Evolutionary conservation across 805 yeast species (phyloP).

Genomic region (Gaillardinia entomophila): DNA sequence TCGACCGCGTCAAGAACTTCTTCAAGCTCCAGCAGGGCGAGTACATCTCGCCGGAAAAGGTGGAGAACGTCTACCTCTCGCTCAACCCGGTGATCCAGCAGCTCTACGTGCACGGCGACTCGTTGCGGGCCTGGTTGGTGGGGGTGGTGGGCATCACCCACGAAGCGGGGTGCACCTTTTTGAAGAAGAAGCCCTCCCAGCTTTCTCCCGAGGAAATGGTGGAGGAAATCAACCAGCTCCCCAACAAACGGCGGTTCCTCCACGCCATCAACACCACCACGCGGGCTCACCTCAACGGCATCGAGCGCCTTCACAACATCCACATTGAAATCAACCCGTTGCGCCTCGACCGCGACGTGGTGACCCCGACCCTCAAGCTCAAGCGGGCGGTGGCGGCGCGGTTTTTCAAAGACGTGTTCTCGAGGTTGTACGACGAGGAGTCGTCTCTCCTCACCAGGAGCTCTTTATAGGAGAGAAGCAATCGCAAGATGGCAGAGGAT

Average conservation of each 20-base stretch:
- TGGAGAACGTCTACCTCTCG: constrained; percentile 28
- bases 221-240: constrained; percentile 15
- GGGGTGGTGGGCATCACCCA: constrained; percentile 24
- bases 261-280: constrained; percentile 18
- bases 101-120: constrained; percentile 29
- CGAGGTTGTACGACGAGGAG: constrained; percentile 7
- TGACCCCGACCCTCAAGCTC: constrained; percentile 12
- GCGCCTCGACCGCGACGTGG: constrained; percentile 11
- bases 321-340: constrained; percentile 1
- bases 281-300: constrained; percentile 1
- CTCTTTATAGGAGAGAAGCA: too few relatives aligned
- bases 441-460: constrained; percentile 1
- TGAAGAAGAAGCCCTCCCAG: too few relatives aligned
- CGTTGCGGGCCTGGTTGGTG: constrained; percentile 20
- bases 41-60: constrained; percentile 38
- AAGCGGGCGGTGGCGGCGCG: constrained; percentile 5
- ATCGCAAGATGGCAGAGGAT: background rate
- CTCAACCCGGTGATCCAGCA: constrained; percentile 22
- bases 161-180: constrained; percentile 8
- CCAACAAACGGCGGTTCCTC: constrained; percentile 16
- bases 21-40: constrained; percentile 40
- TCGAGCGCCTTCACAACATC: background rate
- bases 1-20: constrained; percentile 31
- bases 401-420: constrained; percentile 3
- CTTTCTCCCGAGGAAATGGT: constrained; percentile 13